A percentile compares a stretch with the other conserved stretches of the same genome.
These are phyloP conservation scores for Cladophialophora bantiana DNA, from an alignment of 2,329 filamentous ascomycete species.

Conservation along the genomic window DNA sequence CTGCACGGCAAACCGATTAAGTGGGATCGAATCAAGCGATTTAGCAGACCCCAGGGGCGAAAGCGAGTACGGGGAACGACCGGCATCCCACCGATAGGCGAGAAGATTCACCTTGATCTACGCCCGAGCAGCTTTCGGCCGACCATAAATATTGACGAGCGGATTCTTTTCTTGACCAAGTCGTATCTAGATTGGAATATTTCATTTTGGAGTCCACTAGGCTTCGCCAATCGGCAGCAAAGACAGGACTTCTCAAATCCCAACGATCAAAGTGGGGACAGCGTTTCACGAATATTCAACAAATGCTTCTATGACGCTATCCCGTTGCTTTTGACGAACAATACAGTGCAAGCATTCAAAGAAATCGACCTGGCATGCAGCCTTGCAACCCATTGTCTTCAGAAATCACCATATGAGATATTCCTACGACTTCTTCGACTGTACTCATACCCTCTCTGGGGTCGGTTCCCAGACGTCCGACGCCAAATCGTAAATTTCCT, in stretches of 20 bases:
- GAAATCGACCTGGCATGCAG: constrained; percentile 22
- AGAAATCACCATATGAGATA: constrained; percentile 19
- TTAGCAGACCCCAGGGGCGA: constrained; percentile 8
- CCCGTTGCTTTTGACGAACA: constrained; percentile 16
- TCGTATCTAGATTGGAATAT: constrained; percentile 25
- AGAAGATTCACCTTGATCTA: constrained; percentile 21
- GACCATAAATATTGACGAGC: constrained; percentile 10
- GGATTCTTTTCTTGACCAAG: constrained; percentile 21
- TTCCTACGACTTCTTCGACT: constrained; percentile 21
- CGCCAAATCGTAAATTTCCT: constrained; percentile 21
- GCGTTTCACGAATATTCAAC: constrained; percentile 13
- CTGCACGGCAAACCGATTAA: constrained; percentile 20
- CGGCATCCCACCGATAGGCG: constrained; percentile 12
- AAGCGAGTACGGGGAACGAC: constrained; percentile 6
- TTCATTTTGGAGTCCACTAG: constrained; percentile 16
- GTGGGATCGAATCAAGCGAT: constrained; percentile 24
- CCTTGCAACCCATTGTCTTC: constrained; percentile 19
- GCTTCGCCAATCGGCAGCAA: constrained; percentile 4
- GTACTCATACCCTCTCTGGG: constrained; percentile 23
- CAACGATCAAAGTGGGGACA: background rate
- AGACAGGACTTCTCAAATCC: too few species aligned
- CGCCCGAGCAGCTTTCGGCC: constrained; percentile 1
- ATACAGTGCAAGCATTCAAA: constrained; percentile 14
- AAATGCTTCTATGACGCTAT: constrained; percentile 27
- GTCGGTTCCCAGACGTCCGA: constrained; percentile 20